Conservation (phyloP, 129 eudicot genomes). For the Chrysanthemum seticuspe region DNA sequence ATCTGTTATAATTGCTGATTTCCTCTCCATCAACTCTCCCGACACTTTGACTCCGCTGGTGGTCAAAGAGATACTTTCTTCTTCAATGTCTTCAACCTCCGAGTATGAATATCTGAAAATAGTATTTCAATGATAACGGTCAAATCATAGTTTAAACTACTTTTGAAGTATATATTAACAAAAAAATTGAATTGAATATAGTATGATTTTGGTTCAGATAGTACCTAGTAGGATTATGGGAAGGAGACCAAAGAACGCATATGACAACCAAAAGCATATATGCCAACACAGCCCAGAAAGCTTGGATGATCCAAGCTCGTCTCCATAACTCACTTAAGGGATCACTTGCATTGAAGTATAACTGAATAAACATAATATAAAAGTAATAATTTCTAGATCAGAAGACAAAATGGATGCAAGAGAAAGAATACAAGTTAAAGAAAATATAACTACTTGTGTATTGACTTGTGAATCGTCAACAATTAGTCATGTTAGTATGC, state of each 20-base stretch:
- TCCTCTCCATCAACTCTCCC: conserved; percentile 75
- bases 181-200: conserved; percentile 5
- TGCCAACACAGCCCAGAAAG: conserved; percentile 81
- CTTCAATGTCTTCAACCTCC: conserved; percentile 71
- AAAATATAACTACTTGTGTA: conserved; percentile 15
- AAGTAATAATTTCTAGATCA: background rate
- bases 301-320: conserved; percentile 86
- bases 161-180: background rate
- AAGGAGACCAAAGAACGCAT: conserved; percentile 87
- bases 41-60: conserved; percentile 51
- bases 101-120: conserved; percentile 67
- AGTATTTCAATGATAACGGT: background rate
- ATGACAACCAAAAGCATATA: conserved; percentile 65
- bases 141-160: background rate
- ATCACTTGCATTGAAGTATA: conserved; percentile 92
- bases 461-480: background rate
- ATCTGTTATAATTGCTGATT: conserved; percentile 56
- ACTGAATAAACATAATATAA: conserved; percentile 35
- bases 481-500: conserved; percentile 2
- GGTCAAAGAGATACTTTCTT: conserved; percentile 75
- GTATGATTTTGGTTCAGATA: background rate
- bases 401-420: background rate
- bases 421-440: conserved; percentile 1
- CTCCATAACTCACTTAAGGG: conserved; percentile 86
- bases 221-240: conserved; percentile 85